phyloP scores from a whole-genome alignment of 148 eudicot genomes.

The Rhododendron mucronatum region DNA sequence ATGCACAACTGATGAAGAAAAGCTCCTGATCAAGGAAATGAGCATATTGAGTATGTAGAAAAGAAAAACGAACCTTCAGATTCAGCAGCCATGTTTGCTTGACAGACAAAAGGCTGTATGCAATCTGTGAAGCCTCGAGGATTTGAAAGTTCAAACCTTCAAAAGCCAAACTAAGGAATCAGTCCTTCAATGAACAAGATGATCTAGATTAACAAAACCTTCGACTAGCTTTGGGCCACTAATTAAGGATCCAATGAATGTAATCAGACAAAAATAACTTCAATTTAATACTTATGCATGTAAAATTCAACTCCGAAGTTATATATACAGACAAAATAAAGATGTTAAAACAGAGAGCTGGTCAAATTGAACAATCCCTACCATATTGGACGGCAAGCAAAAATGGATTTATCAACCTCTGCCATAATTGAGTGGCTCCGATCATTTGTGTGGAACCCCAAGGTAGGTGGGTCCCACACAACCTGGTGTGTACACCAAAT shows the following conservation, averaged over 20 bases:
- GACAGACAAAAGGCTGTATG: background rate
- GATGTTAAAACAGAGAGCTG: background rate
- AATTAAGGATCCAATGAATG: background rate
- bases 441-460: too few relatives aligned
- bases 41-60: background rate
- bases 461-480: too few relatives aligned
- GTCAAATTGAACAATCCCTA: background rate
- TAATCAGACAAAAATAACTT: background rate
- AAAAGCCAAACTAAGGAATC: slow-evolving; percentile 7
- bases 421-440: background rate
- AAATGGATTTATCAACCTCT: background rate
- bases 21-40: background rate
- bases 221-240: background rate
- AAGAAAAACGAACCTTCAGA: slow-evolving; percentile 2
- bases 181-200: background rate
- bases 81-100: slow-evolving; percentile 10
- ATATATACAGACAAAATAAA: background rate
- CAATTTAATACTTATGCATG: background rate
- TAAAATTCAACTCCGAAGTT: background rate
- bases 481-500: too few relatives aligned
- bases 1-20: background rate
- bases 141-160: background rate
- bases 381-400: background rate
- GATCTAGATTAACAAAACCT: background rate
- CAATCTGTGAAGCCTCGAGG: background rate